Percentiles rank a stretch among this genome's conserved stretches.
These are phyloP conservation scores for Fusarium luffae DNA, from an alignment of 2,329 filamentous ascomycete species.

Conservation along the genomic window DNA sequence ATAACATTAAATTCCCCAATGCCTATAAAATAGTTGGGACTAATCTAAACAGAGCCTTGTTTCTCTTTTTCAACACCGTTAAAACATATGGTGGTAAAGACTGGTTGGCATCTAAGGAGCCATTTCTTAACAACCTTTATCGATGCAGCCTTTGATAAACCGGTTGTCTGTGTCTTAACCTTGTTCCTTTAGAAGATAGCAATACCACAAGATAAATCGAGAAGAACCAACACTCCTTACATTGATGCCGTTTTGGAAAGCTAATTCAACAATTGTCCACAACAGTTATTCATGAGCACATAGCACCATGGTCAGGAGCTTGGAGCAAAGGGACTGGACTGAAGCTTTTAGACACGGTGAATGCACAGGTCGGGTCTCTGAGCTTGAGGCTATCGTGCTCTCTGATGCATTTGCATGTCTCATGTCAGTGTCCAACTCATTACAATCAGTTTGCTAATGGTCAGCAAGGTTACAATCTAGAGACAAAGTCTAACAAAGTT, in stretches of 20 bases:
- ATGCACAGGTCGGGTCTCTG: not conserved
- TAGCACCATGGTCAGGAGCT: too few species aligned
- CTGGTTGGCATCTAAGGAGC: not conserved
- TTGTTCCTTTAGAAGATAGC: not conserved
- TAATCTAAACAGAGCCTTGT: not conserved
- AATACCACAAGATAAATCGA: not conserved
- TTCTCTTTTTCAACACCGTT: not conserved
- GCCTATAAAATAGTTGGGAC: not conserved
- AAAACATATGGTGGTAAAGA: not conserved
- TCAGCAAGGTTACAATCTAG: not conserved
- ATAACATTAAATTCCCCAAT: not conserved
- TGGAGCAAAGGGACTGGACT: too few species aligned
- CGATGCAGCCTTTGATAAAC: conserved; percentile 3
- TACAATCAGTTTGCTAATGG: not conserved
- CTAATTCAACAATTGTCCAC: too few species aligned
- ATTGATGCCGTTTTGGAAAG: not conserved
- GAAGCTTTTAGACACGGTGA: not conserved
- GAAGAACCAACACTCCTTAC: not conserved
- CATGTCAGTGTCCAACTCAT: not conserved
- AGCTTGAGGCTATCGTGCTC: not conserved
- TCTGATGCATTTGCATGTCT: not conserved
- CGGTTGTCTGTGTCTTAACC: conserved; percentile 1
- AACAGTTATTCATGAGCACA: not conserved
- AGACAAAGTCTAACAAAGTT: not conserved
- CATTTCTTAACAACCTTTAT: not conserved